A percentile compares a stretch with the other conserved stretches of the same genome.
Conservation (phyloP, 225 moss, liverwort and hornwort species). For the Pseudoscleropodium purum region DNA sequence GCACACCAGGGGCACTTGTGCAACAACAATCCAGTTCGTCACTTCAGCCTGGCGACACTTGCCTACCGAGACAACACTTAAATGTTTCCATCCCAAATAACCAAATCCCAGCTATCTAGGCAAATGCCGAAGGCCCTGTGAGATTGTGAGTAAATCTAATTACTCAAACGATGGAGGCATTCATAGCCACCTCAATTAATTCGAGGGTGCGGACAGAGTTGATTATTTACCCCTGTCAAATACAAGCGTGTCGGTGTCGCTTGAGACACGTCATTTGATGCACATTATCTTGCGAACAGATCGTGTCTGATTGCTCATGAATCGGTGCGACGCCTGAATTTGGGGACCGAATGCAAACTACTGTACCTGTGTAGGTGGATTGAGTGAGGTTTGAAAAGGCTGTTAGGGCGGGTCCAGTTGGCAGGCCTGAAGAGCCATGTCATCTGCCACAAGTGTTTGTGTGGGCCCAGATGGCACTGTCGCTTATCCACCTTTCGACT, state of each 20-base stretch:
- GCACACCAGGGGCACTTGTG: background rate
- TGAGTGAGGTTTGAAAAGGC: background rate
- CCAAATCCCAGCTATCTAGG: background rate
- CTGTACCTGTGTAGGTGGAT: background rate
- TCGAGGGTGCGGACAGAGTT: background rate
- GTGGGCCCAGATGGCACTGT: background rate
- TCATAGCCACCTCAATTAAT: background rate
- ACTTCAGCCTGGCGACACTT: background rate
- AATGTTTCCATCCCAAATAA: background rate
- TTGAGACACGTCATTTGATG: background rate
- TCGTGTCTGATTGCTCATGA: background rate
- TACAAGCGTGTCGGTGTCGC: background rate
- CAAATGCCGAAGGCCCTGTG: background rate
- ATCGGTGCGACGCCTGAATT: background rate
- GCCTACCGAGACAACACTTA: background rate
- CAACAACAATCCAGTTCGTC: background rate
- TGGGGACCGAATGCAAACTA: background rate
- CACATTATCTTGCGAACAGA: background rate
- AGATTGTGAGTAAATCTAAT: background rate
- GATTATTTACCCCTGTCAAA: background rate
- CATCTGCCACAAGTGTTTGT: background rate
- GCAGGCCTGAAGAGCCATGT: background rate
- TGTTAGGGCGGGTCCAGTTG: background rate
- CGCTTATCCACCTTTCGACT: background rate
- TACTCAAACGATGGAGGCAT: background rate